These are phyloP conservation scores for Dactylellina haptotyla DNA, from an alignment of 2,329 filamentous ascomycete species.

Conservation along the genomic window DNA sequence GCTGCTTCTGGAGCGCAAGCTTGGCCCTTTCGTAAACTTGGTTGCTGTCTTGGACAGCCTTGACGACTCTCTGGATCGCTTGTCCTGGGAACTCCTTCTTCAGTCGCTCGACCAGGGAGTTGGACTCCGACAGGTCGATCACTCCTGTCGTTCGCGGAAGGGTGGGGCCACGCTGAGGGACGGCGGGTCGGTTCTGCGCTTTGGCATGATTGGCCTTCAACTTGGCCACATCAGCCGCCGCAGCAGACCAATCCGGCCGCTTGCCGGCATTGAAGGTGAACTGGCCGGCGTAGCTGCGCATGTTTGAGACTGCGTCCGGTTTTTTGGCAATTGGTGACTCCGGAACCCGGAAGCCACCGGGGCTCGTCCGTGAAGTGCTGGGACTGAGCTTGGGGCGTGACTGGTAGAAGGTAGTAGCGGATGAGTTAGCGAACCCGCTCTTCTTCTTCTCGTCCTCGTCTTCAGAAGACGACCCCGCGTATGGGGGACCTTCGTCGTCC, in stretches of 20 bases:
- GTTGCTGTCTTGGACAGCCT: constrained; percentile 44
- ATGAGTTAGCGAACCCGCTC: constrained; percentile 13
- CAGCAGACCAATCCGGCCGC: constrained; percentile 30
- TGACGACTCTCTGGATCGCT: constrained; percentile 35
- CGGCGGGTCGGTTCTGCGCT: constrained; percentile 14
- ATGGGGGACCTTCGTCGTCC: constrained; percentile 25
- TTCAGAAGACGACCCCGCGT: constrained; percentile 31
- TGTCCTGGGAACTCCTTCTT: constrained; percentile 33
- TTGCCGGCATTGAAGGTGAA: constrained; percentile 35
- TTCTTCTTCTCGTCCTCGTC: constrained; percentile 29
- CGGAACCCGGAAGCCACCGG: constrained; percentile 17
- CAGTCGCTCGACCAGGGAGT: constrained; percentile 18
- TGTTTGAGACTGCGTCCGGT: constrained; percentile 33
- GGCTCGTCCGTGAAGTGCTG: neutral
- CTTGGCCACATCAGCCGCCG: constrained; percentile 33
- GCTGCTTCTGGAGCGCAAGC: constrained; percentile 36
- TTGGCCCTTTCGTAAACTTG: constrained; percentile 39
- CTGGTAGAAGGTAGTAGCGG: constrained; percentile 50
- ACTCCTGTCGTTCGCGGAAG: constrained; percentile 27
- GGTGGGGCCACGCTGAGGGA: constrained; percentile 14
- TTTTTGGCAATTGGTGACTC: constrained; percentile 39
- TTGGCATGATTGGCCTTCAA: constrained; percentile 16
- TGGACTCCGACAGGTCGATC: constrained; percentile 41
- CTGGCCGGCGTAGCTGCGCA: constrained; percentile 43
- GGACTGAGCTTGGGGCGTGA: constrained; percentile 38